Conservation (phyloP, 129 eudicot genomes). For the Chrysanthemum lavandulifolium region DNA sequence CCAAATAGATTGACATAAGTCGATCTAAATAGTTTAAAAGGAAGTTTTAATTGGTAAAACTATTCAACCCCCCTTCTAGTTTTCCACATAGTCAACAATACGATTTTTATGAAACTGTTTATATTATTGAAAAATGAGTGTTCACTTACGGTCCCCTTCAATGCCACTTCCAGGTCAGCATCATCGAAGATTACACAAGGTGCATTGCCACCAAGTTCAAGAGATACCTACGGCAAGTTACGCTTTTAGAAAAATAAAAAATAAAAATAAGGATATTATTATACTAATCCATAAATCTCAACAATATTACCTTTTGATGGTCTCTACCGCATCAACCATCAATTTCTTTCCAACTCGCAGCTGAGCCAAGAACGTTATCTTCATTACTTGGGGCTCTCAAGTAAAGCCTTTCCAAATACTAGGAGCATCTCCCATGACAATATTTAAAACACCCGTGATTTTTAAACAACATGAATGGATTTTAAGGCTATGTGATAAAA, state of each 20-base stretch:
- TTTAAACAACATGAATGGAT: background rate
- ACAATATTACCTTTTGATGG: slow-evolving; percentile 67
- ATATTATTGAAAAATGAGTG: background rate
- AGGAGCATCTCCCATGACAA: slow-evolving; percentile 90
- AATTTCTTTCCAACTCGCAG: slow-evolving; percentile 86
- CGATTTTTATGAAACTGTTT: too few relatives aligned
- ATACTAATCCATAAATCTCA: background rate
- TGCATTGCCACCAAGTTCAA: slow-evolving; percentile 99
- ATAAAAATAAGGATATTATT: background rate
- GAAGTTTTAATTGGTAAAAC: too few relatives aligned
- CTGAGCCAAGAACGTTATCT: slow-evolving; percentile 93
- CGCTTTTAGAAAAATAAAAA: background rate
- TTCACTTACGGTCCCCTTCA: slow-evolving; percentile 81
- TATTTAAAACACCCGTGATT: slow-evolving; percentile 77
- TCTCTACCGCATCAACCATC: slow-evolving; percentile 87
- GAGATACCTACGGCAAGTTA: slow-evolving; percentile 56
- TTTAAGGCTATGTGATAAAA: background rate
- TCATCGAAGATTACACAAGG: slow-evolving; percentile 94
- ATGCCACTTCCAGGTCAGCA: slow-evolving; percentile 90
- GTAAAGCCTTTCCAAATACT: slow-evolving; percentile 64
- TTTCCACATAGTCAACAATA: too few relatives aligned
- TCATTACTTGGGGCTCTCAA: slow-evolving; percentile 80
- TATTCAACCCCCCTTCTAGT: too few relatives aligned
- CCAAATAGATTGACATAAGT: too few relatives aligned
- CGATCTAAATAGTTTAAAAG: too few relatives aligned